Evolutionary conservation across 371 early-diverging fungal genomes (phyloP), one percentile per base, ranked within the genome.

Genomic region (Nosema muscidifuracis): DNA sequence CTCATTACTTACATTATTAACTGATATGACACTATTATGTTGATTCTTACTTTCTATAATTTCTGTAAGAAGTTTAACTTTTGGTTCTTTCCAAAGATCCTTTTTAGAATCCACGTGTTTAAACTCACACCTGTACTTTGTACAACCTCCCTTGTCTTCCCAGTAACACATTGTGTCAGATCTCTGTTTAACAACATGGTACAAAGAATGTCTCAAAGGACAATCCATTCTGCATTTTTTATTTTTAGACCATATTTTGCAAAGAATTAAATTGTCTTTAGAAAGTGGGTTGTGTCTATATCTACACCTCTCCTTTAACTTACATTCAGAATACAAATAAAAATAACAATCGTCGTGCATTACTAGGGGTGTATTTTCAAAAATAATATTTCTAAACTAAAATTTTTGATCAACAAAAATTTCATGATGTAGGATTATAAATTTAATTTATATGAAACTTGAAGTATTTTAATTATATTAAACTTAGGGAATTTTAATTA

Each of bases 331-430:
- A 51, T 80, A 80, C 18, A 84, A 71, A 74, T 77, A 84, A 71
- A 81, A 84, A 72, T 82, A 84, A 68, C 84, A 84, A 51, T 84
- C 84, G n/a, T 80, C 84, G 44, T 63, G 76, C 56, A 24, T 16
- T 12, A 67, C 40, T 15, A 40, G n/a, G n/a, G n/a, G n/a, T n/a
- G n/a, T n/a, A n/a, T n/a, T n/a, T n/a, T n/a, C n/a, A n/a, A n/a
- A n/a, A n/a, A n/a, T n/a, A n/a, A n/a, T n/a, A n/a, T n/a, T n/a
- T n/a, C n/a, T n/a, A n/a, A n/a, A n/a, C n/a, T n/a, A n/a, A n/a
- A n/a, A n/a, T n/a, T n/a, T n/a, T n/a, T n/a, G n/a, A n/a, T n/a
- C n/a, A n/a, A n/a, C n/a, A n/a, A n/a, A n/a, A n/a, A n/a, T n/a
- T n/a, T n/a, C n/a, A n/a, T n/a, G n/a, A n/a, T n/a, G n/a, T n/a